phyloP scores from a whole-genome alignment of 352 stramenopile genomes.

The Pythium monospermum region DNA sequence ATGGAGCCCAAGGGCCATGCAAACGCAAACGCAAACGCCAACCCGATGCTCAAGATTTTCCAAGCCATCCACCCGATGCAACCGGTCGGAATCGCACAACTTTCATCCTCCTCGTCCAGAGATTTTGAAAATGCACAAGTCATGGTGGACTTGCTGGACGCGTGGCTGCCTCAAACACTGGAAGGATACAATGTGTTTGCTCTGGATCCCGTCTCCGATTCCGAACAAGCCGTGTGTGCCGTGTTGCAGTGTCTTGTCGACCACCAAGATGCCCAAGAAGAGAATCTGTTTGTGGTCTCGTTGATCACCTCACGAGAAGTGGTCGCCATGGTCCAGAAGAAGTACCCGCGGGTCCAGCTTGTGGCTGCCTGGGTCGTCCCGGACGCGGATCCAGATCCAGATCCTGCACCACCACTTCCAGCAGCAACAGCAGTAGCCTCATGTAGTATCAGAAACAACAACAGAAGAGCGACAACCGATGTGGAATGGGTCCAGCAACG shows the following conservation, averaged over 20 bases:
- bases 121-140: not conserved
- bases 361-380: constrained; percentile 22
- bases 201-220: constrained; percentile 35
- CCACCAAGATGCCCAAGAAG: constrained; percentile 28
- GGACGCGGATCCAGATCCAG: too few relatives aligned
- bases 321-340: constrained; percentile 27
- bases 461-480: too few relatives aligned
- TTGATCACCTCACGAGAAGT: constrained; percentile 33
- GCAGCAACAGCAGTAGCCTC: too few relatives aligned
- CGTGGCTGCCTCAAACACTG: constrained; percentile 21
- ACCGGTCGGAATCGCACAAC: not conserved
- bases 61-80: constrained; percentile 18
- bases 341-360: constrained; percentile 27
- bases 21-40: not conserved
- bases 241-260: constrained; percentile 28
- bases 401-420: too few relatives aligned
- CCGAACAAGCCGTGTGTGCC: constrained; percentile 24
- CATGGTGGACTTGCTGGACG: not conserved
- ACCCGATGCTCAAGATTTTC: constrained; percentile 26
- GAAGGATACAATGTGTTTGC: constrained; percentile 43
- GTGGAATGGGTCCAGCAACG: too few relatives aligned
- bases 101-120: too few relatives aligned
- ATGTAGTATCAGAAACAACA: too few relatives aligned
- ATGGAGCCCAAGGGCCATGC: too few relatives aligned
- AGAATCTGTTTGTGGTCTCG: constrained; percentile 38